phyloP scores from a whole-genome alignment of 2,329 filamentous ascomycete genomes.

The Hypocrella siamensis region DNA sequence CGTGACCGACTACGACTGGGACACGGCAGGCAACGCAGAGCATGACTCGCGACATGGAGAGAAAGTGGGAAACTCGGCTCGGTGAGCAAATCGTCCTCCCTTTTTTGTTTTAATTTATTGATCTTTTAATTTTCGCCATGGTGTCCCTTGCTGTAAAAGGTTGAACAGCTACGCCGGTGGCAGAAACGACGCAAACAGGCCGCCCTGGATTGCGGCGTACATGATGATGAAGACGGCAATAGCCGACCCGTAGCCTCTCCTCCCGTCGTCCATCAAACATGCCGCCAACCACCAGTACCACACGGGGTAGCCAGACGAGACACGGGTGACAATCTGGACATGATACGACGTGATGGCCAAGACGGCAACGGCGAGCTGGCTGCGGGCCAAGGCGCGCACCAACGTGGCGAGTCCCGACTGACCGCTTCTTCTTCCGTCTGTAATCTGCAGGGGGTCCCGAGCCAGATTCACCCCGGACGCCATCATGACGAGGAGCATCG shows the following conservation, averaged over 20 bases:
- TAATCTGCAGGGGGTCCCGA: slow-evolving; percentile 6
- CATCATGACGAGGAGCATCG: slow-evolving; percentile 51
- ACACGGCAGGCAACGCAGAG: no score
- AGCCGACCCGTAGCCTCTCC: slow-evolving; percentile 12
- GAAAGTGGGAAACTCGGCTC: no score
- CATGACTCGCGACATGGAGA: no score
- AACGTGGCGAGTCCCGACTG: slow-evolving; percentile 11
- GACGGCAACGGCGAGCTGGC: slow-evolving; percentile 56
- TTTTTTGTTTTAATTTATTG: no score
- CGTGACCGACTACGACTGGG: no score
- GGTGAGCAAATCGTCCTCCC: no score
- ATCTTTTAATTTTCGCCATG: no score
- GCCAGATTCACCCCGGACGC: slow-evolving; percentile 37
- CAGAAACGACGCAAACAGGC: slow-evolving; percentile 76
- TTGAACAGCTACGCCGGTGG: slow-evolving; percentile 53
- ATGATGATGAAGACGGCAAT: slow-evolving; percentile 56
- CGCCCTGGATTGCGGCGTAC: slow-evolving; percentile 72
- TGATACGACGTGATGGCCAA: slow-evolving; percentile 71
- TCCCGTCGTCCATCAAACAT: slow-evolving; percentile 19
- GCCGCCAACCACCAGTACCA: slow-evolving; percentile 75
- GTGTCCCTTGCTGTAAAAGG: not conserved
- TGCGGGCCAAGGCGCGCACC: slow-evolving; percentile 45
- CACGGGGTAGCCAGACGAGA: slow-evolving; percentile 75
- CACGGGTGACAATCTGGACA: slow-evolving; percentile 81
- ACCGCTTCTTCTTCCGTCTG: slow-evolving; percentile 1